Evolutionary conservation across 2,329 filamentous ascomycete species (phyloP), one percentile per base, ranked within the genome.

Genomic region (Fusarium newnesense): DNA sequence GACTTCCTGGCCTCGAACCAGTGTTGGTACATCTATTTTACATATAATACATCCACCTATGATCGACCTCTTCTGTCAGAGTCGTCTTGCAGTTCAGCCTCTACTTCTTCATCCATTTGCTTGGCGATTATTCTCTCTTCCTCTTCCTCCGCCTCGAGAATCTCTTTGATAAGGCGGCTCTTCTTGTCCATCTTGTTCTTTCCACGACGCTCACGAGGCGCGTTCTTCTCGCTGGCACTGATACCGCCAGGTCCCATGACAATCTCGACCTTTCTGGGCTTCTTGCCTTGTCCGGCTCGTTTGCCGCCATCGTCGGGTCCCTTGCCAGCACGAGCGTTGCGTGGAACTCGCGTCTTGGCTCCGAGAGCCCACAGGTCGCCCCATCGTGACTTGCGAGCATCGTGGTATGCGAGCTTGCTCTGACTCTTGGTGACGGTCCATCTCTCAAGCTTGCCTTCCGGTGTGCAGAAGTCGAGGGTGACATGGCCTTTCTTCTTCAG

Each of bases 351-450:
- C 0, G 94, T 97, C 87, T 98, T 98, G 28, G 95, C 96, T 1
- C 96, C 96, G 1, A 98, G 86, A 2, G 96, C 95, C 96, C 96
- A 99, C 15, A 98, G 86, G 80, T 98, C 96, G 43, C 96, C 96
- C 96, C 96, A 98, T 60, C 85, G 85, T 1, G 92, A 89, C 84
- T 99, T 99, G 70, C 96, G 91, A 40, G 96, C 96, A 80, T 98
- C 96, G 76, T 93, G 94, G 84, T 96, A 98, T 2, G 95, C 95
- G 77, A 93, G 90, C 76, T 89, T 91, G 80, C 92, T 92, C 82
- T 92, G 96, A 67, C 91, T 94, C 75, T 91, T 91, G 4, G 96
- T 94, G 0, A 99, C 92, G 0, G 93, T 96, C 96, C 96, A 99
- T 62, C 96, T 93, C 85, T 99, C 96, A 39, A 98, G 91, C 46